Percentiles rank a stretch among this genome's conserved stretches.
phyloP scores from a whole-genome alignment of 768 basidiomycete genomes.

The Amanita polypyramis region DNA sequence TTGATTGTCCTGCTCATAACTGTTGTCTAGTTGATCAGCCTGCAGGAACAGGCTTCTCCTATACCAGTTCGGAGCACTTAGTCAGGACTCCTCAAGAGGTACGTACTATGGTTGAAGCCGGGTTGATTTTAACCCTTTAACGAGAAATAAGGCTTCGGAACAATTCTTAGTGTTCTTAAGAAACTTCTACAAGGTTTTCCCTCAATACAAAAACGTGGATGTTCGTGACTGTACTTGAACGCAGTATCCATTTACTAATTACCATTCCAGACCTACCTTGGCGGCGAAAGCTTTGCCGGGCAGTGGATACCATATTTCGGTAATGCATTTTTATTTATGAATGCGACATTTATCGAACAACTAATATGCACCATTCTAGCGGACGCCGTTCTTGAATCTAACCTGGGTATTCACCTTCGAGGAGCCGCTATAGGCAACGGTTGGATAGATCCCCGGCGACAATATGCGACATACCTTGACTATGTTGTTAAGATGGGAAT shows the following conservation, averaged over 20 bases:
- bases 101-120: slow-evolving; percentile 1
- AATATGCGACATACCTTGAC: slow-evolving; percentile 87
- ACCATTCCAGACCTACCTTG: slow-evolving; percentile 72
- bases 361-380: slow-evolving; percentile 33
- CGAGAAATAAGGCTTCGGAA: slow-evolving; percentile 44
- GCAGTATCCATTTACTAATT: slow-evolving; percentile 1
- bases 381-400: slow-evolving; percentile 59
- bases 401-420: slow-evolving; percentile 49
- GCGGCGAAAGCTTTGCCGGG: slow-evolving; percentile 94
- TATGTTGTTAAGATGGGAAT: slow-evolving; percentile 75
- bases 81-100: slow-evolving; percentile 70
- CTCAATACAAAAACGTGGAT: slow-evolving; percentile 74
- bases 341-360: background rate
- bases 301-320: slow-evolving; percentile 98
- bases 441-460: slow-evolving; percentile 86
- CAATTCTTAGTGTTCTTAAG: slow-evolving; percentile 78
- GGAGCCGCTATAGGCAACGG: slow-evolving; percentile 95
- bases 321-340: slow-evolving; percentile 17
- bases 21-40: slow-evolving; percentile 84
- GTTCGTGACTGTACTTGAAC: slow-evolving; percentile 34
- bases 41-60: slow-evolving; percentile 91
- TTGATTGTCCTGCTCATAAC: background rate
- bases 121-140: background rate
- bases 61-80: slow-evolving; percentile 76
- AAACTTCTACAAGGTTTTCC: slow-evolving; percentile 88